Evolutionary conservation across 257 asterid genomes (phyloP).

Genomic region (Salvia miltiorrhiza): DNA sequence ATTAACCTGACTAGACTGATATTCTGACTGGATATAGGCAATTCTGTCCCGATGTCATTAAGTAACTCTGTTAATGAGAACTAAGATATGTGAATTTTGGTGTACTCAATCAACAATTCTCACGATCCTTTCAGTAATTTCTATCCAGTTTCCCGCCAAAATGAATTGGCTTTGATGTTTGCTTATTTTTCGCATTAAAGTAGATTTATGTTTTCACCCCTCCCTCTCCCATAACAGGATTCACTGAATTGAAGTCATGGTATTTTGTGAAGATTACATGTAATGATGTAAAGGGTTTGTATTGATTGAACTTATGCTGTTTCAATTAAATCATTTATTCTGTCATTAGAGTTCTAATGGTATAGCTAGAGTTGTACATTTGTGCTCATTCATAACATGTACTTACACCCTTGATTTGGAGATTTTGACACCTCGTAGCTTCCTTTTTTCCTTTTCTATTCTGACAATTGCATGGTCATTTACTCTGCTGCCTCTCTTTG

Average conservation of each 20-base stretch:
- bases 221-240: neutral
- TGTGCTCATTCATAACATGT: neutral
- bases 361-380: neutral
- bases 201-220: neutral
- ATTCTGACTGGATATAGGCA: neutral
- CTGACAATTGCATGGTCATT: neutral
- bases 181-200: neutral
- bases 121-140: neutral
- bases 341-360: neutral
- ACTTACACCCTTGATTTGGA: neutral
- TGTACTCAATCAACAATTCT: neutral
- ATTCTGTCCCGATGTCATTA: neutral
- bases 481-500: neutral
- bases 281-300: too few species aligned
- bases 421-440: neutral
- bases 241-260: neutral
- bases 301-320: too few species aligned
- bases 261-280: neutral
- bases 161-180: neutral
- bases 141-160: neutral
- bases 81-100: neutral
- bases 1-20: neutral
- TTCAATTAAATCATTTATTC: too few species aligned
- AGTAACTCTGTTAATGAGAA: slow-evolving; percentile 6
- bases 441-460: slow-evolving; percentile 1